These are phyloP conservation scores for Diversispora epigaea DNA, from an alignment of 192 early-diverging fungal species.

Conservation along the genomic window DNA sequence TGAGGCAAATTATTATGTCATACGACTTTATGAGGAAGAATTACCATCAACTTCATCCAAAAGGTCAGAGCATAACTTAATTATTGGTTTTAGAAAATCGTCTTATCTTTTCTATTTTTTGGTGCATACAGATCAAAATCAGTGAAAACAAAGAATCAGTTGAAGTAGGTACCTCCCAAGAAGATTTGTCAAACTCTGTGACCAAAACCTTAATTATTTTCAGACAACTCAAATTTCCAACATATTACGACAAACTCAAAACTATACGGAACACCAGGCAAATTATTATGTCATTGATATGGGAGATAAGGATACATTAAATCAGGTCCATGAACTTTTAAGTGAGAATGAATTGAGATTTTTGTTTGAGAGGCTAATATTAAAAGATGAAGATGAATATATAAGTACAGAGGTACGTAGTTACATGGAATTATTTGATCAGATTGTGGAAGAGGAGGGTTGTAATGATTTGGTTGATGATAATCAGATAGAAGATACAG, in stretches of 20 bases:
- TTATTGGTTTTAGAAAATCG: too few relatives aligned
- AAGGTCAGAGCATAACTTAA: too few relatives aligned
- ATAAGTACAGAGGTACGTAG: neutral
- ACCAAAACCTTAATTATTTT: neutral
- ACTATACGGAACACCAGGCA: neutral
- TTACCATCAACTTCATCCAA: too few relatives aligned
- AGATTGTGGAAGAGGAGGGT: neutral
- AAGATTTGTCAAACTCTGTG: slow-evolving; percentile 3
- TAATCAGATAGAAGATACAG: neutral
- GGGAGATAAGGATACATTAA: neutral
- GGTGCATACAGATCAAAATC: too few relatives aligned
- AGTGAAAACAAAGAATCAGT: too few relatives aligned
- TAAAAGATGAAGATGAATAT: neutral
- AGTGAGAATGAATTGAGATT: neutral
- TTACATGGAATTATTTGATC: neutral
- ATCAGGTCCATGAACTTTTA: slow-evolving; percentile 8
- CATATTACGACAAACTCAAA: slow-evolving; percentile 5
- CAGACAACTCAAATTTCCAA: neutral
- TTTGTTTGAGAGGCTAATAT: neutral
- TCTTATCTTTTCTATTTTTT: too few relatives aligned
- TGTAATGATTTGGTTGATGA: neutral
- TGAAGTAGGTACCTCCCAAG: neutral
- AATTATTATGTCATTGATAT: slow-evolving; percentile 8
- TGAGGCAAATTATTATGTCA: neutral
- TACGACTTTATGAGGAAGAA: too few relatives aligned